phyloP scores from a whole-genome alignment of 768 basidiomycete genomes.

The Phanerodontia chrysosporium region DNA sequence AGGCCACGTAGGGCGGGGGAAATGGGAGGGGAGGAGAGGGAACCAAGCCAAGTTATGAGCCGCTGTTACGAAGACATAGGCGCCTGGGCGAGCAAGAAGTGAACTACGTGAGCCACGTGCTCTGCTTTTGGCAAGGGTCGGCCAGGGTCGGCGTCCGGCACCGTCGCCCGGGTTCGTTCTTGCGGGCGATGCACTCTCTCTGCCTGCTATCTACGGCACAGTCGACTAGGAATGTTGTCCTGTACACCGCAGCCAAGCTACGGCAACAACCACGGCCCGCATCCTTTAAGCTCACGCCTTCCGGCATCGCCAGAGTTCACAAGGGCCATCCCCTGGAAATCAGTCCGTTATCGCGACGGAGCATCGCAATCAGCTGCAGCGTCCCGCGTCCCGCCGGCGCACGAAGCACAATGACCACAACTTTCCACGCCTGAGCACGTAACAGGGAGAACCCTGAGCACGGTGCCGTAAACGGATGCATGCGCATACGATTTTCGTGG shows the following conservation, averaged over 20 bases:
- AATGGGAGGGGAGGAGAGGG: constrained; percentile 27
- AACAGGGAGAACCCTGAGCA: constrained; percentile 1
- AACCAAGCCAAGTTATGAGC: constrained; percentile 28
- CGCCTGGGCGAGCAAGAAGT: constrained; percentile 4
- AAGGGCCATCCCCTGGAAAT: neutral
- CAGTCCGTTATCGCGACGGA: constrained; percentile 10
- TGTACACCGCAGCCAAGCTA: no score
- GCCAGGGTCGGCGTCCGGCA: constrained; percentile 14
- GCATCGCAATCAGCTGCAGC: constrained; percentile 5
- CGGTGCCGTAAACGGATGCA: constrained; percentile 24
- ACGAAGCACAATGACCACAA: neutral
- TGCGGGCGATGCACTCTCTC: neutral
- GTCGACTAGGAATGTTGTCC: neutral
- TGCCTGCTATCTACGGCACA: constrained; percentile 4
- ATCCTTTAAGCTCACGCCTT: neutral
- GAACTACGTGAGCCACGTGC: constrained; percentile 21
- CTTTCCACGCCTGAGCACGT: neutral
- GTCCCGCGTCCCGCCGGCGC: neutral
- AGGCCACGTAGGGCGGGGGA: constrained; percentile 12
- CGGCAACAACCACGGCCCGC: no score
- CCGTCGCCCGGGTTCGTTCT: constrained; percentile 1
- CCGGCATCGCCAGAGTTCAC: neutral
- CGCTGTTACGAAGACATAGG: constrained; percentile 25
- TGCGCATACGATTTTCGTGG: constrained; percentile 34
- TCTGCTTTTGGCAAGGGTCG: constrained; percentile 13